A percentile compares a stretch with the other conserved stretches of the same genome.
These are phyloP conservation scores for Sanghuangporus weigelae DNA, from an alignment of 1,284 basidiomycete genomes.

Conservation along the genomic window DNA sequence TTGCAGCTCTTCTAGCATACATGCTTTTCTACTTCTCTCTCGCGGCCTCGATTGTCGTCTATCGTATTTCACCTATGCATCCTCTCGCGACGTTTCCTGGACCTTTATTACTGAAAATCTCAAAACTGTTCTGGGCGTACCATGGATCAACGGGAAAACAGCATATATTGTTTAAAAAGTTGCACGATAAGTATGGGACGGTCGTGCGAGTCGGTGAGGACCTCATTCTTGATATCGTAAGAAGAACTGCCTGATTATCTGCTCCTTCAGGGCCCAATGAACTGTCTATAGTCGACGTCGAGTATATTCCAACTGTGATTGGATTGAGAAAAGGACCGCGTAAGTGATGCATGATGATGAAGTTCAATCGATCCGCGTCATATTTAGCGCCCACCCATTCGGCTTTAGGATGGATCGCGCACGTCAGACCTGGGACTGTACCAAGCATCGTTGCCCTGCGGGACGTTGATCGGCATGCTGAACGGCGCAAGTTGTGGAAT, in stretches of 20 bases:
- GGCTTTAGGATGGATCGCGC: neutral
- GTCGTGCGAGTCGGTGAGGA: conserved; percentile 22
- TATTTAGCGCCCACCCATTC: too few species aligned
- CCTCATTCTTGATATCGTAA: too few species aligned
- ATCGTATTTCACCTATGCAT: conserved; percentile 25
- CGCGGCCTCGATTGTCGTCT: conserved; percentile 8
- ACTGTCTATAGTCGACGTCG: conserved; percentile 27
- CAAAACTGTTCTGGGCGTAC: conserved; percentile 12
- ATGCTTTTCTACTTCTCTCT: conserved; percentile 8
- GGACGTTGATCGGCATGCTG: conserved; percentile 32
- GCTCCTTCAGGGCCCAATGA: conserved; percentile 30
- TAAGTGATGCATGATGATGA: neutral
- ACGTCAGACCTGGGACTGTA: neutral
- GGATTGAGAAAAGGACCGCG: conserved; percentile 17
- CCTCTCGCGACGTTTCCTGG: conserved; percentile 23
- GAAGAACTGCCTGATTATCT: too few species aligned
- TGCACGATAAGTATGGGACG: conserved; percentile 21
- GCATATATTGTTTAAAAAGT: conserved; percentile 13
- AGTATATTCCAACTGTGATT: conserved; percentile 25
- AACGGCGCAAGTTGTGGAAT: conserved; percentile 37
- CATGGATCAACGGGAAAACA: conserved; percentile 11
- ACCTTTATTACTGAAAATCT: conserved; percentile 18
- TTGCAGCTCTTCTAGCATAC: neutral
- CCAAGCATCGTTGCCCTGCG: conserved; percentile 14
- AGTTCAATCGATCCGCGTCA: too few species aligned